These are phyloP conservation scores for Trichoderma sp. DNA, from an alignment of 2,329 filamentous ascomycete species.

Conservation along the genomic window DNA sequence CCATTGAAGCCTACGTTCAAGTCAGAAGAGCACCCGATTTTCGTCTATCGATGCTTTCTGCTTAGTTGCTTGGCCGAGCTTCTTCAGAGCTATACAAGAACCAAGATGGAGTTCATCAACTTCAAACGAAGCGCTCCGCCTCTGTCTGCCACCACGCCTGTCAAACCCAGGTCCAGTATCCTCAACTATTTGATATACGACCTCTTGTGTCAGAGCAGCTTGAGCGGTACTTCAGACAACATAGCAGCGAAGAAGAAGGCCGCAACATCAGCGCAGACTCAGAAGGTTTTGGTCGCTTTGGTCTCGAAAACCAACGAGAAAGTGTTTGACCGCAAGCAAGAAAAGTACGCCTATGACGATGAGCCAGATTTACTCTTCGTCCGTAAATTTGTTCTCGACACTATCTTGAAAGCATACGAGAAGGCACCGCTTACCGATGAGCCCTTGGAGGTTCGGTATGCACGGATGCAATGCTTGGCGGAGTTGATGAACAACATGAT, in stretches of 20 bases:
- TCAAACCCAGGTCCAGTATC: conserved; percentile 89
- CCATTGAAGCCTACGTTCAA: conserved; percentile 76
- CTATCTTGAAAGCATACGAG: conserved; percentile 87
- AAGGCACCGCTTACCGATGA: conserved; percentile 81
- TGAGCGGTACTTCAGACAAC: conserved; percentile 71
- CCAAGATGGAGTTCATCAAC: conserved; percentile 98
- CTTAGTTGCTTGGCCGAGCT: conserved; percentile 90
- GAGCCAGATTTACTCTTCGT: conserved; percentile 88
- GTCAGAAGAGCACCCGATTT: conserved; percentile 89
- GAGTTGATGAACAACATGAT: conserved; percentile 94
- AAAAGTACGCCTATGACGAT: conserved; percentile 69
- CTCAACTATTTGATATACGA: conserved; percentile 91
- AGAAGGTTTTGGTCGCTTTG: conserved; percentile 81
- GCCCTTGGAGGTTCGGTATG: conserved; percentile 80
- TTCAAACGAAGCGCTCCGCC: conserved; percentile 92
- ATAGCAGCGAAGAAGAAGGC: conserved; percentile 79
- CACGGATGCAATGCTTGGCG: conserved; percentile 80
- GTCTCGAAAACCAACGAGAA: conserved; percentile 86
- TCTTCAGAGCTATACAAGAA: conserved; percentile 85
- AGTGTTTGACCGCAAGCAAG: conserved; percentile 57
- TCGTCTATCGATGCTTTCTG: conserved; percentile 93
- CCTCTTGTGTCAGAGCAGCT: conserved; percentile 64
- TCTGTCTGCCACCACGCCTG: conserved; percentile 79
- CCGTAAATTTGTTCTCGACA: conserved; percentile 91
- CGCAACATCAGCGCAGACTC: conserved; percentile 82